Conservation (phyloP, 768 basidiomycete species). For the Hirschioporus abietinus region DNA sequence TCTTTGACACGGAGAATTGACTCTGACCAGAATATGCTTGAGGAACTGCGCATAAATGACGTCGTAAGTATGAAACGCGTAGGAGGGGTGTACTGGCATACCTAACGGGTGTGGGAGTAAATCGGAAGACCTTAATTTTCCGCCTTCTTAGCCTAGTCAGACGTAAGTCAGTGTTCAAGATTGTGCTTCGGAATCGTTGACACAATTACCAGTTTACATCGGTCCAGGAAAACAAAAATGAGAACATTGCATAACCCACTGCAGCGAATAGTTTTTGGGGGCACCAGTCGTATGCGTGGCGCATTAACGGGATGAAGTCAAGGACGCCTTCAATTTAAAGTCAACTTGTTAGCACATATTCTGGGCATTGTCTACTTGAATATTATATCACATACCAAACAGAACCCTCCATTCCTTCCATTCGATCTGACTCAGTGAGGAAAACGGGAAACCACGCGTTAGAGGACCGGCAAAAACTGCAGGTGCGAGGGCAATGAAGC, state of each 20-base stretch:
- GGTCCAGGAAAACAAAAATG: conserved; percentile 42
- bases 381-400: conserved; percentile 33
- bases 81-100: conserved; percentile 32
- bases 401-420: conserved; percentile 39
- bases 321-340: conserved; percentile 26
- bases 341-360: not conserved
- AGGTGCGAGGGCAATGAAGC: conserved; percentile 43
- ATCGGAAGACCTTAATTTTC: conserved; percentile 45
- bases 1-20: not conserved
- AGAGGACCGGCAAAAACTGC: conserved; percentile 45
- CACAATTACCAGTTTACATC: conserved; percentile 39
- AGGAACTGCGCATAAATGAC: conserved; percentile 6
- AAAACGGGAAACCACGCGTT: conserved; percentile 42
- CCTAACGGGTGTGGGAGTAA: conserved; percentile 42
- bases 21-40: conserved; percentile 14
- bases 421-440: conserved; percentile 34
- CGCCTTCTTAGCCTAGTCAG: conserved; percentile 30
- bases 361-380: too few relatives aligned
- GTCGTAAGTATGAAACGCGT: not conserved
- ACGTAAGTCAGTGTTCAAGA: not conserved
- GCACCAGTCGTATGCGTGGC: conserved; percentile 36
- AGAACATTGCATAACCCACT: conserved; percentile 42
- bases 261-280: conserved; percentile 36
- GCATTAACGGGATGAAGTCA: conserved; percentile 46
- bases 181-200: conserved; percentile 34